Conservation (phyloP, 148 eudicot species). For the Rhododendron ovatum region DNA sequence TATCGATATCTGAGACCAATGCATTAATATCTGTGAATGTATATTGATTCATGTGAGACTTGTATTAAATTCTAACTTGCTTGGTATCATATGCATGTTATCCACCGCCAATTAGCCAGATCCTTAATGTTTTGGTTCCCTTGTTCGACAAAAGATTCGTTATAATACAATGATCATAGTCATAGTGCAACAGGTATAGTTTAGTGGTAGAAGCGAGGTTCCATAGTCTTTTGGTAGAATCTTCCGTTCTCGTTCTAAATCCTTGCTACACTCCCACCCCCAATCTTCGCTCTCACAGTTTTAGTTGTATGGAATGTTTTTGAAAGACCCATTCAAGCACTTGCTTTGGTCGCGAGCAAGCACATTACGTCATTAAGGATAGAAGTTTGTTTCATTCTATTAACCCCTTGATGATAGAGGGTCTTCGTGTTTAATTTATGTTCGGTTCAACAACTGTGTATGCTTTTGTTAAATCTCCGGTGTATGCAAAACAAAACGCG, state of each 20-base stretch:
- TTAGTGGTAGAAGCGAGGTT: neutral
- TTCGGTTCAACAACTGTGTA: no score
- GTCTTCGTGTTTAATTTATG: neutral
- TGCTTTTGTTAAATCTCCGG: neutral
- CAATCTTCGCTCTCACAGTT: neutral
- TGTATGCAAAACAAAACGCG: neutral
- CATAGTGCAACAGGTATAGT: neutral
- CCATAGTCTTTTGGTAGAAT: neutral
- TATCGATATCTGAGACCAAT: no score
- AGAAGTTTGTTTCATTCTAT: neutral
- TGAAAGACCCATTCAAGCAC: neutral
- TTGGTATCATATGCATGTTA: neutral
- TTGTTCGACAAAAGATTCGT: neutral
- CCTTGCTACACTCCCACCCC: neutral
- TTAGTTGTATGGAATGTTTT: neutral
- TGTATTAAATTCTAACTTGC: neutral
- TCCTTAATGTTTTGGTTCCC: neutral
- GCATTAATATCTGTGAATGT: neutral
- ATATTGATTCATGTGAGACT: neutral
- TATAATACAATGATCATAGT: neutral
- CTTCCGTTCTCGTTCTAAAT: neutral
- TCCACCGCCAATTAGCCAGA: neutral
- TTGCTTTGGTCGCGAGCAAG: neutral
- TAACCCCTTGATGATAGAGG: neutral
- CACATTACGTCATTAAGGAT: neutral